phyloP scores from a whole-genome alignment of 257 asterid species.

The Nicotiana tomentosiformis region DNA sequence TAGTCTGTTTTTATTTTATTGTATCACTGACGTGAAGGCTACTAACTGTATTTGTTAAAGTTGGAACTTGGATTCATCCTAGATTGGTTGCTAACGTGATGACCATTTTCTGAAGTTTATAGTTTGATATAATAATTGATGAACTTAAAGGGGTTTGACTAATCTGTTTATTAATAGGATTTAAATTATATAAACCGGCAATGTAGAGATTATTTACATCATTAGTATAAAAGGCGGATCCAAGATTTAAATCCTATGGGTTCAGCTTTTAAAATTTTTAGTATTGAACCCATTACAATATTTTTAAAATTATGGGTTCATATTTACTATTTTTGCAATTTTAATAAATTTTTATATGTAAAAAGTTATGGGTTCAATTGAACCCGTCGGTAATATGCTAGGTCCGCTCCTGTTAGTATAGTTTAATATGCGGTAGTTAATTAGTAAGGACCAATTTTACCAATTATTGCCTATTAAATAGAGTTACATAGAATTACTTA shows the following conservation, averaged over 20 bases:
- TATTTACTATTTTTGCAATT: too few relatives aligned
- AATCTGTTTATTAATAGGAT: not conserved
- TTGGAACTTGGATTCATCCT: conserved; percentile 6
- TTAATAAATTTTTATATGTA: too few relatives aligned
- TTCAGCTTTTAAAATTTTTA: too few relatives aligned
- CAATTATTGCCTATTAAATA: not conserved
- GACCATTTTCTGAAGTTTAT: conserved; percentile 21
- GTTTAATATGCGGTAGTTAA: not conserved
- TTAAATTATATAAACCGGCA: not conserved
- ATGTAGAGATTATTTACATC: not conserved
- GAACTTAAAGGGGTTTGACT: not conserved
- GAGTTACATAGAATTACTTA: not conserved
- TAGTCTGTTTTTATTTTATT: not conserved
- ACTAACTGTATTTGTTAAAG: conserved; percentile 18
- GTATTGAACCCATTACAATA: too few relatives aligned
- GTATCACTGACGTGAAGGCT: conserved; percentile 42
- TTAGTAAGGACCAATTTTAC: not conserved
- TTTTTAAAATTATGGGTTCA: too few relatives aligned
- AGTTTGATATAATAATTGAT: not conserved
- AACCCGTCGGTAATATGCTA: too few relatives aligned
- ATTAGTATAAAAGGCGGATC: not conserved
- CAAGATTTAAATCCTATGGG: too few relatives aligned
- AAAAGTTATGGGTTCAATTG: too few relatives aligned
- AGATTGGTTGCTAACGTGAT: conserved; percentile 40
- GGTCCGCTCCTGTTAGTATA: not conserved